A percentile compares a stretch with the other conserved stretches of the same genome.
phyloP scores from a whole-genome alignment of 129 eudicot species.

The Flaveria trinervia region DNA sequence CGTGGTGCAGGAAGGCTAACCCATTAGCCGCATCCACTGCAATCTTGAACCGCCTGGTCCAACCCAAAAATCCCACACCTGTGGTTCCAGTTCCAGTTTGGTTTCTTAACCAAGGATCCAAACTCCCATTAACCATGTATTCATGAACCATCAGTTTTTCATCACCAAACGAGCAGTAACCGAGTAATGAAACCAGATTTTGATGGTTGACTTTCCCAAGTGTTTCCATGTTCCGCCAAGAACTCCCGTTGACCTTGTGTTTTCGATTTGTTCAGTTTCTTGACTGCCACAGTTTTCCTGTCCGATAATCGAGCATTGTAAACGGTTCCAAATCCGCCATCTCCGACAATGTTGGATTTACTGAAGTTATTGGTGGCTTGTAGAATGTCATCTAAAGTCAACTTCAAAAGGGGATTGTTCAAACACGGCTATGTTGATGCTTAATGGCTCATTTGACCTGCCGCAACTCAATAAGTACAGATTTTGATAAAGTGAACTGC shows the following conservation, averaged over 20 bases:
- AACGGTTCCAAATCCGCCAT: conserved; percentile 79
- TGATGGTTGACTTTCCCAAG: conserved; percentile 69
- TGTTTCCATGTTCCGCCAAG: conserved; percentile 73
- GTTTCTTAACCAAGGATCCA: conserved; percentile 76
- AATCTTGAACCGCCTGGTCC: conserved; percentile 61
- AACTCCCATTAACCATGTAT: conserved; percentile 73
- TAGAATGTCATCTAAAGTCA: conserved; percentile 59
- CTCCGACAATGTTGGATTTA: conserved; percentile 66
- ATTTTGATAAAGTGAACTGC: conserved; percentile 51
- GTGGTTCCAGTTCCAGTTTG: conserved; percentile 40
- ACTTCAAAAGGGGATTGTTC: conserved; percentile 66
- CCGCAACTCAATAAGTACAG: conserved; percentile 60
- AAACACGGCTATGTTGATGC: conserved; percentile 76
- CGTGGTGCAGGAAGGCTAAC: conserved; percentile 72
- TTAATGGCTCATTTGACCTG: conserved; percentile 72
- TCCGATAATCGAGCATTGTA: conserved; percentile 63
- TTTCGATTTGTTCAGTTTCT: conserved; percentile 63
- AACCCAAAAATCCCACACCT: conserved; percentile 48
- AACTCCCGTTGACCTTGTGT: conserved; percentile 70
- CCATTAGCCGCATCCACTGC: conserved; percentile 83
- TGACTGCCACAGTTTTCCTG: conserved; percentile 59
- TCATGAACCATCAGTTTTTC: conserved; percentile 71
- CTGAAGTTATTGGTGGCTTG: conserved; percentile 71
- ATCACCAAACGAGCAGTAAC: conserved; percentile 66
- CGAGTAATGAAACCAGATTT: conserved; percentile 67